phyloP scores from a whole-genome alignment of 129 eudicot genomes.

The Ambrosia trifida region DNA sequence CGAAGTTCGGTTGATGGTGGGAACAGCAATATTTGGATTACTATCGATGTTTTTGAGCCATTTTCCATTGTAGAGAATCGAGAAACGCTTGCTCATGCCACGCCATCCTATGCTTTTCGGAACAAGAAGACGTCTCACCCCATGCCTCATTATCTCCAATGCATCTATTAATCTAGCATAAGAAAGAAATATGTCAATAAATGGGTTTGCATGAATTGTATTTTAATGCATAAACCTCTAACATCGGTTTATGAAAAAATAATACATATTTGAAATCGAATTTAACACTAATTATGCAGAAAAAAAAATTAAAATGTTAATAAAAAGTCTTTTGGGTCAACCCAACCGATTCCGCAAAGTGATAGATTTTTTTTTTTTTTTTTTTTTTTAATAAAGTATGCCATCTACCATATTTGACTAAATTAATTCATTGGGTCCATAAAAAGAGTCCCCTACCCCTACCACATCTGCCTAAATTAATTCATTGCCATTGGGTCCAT shows the following conservation, averaged over 20 bases:
- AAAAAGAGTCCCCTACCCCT: too few species aligned
- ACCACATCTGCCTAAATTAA: too few species aligned
- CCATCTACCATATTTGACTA: too few species aligned
- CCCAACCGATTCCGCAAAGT: too few species aligned
- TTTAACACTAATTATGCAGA: too few species aligned
- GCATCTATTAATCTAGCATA: slow-evolving; percentile 84
- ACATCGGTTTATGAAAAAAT: neutral
- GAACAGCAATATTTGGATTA: slow-evolving; percentile 31
- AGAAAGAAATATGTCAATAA: neutral
- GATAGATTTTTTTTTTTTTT: too few species aligned
- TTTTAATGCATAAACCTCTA: neutral
- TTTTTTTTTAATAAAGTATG: too few species aligned
- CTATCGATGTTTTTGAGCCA: slow-evolving; percentile 77
- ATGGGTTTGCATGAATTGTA: neutral
- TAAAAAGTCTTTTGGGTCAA: too few species aligned
- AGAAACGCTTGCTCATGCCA: slow-evolving; percentile 93
- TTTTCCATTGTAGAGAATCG: slow-evolving; percentile 75
- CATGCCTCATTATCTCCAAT: slow-evolving; percentile 95
- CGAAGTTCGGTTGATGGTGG: slow-evolving; percentile 49
- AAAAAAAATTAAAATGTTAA: too few species aligned
- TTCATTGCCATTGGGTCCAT: too few species aligned
- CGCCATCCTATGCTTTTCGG: slow-evolving; percentile 84
- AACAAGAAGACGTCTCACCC: slow-evolving; percentile 83
- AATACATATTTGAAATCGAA: too few species aligned
- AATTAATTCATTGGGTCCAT: too few species aligned